Percentiles rank a stretch among this genome's conserved stretches.
Evolutionary conservation across 306 rosid genomes (phyloP).

Genomic region (Prunus salicina): DNA sequence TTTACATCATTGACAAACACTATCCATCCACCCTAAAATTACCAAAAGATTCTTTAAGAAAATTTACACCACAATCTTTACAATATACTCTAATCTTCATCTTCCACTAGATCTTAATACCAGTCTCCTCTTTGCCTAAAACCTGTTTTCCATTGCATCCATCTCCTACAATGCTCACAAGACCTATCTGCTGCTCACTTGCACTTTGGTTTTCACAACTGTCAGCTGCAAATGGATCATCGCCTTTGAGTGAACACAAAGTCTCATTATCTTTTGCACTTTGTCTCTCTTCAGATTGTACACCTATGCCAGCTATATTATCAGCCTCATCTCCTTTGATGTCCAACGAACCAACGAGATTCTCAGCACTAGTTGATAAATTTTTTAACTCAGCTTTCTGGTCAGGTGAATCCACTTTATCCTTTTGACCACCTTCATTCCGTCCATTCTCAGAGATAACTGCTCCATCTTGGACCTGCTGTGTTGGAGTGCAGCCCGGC

Average conservation of each 20-base stretch:
- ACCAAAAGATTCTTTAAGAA: background rate
- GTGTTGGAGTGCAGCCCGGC: constrained; percentile 17
- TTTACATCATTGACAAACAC: background rate
- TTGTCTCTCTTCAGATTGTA: constrained; percentile 20
- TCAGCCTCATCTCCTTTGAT: constrained; percentile 9
- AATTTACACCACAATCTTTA: constrained; percentile 19
- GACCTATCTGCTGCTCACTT: constrained; percentile 27
- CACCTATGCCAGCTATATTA: constrained; percentile 9
- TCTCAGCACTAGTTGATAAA: constrained; percentile 13
- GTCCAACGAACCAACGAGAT: constrained; percentile 16
- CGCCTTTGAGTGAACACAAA: constrained; percentile 5
- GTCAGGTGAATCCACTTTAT: constrained; percentile 26
- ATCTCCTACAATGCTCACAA: constrained; percentile 14
- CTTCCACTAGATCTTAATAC: background rate
- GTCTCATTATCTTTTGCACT: constrained; percentile 15
- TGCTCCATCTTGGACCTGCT: constrained; percentile 20
- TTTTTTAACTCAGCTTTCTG: constrained; percentile 16
- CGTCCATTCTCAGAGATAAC: background rate
- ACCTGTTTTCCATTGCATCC: constrained; percentile 19
- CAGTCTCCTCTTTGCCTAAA: constrained; percentile 8
- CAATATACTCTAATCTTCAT: background rate
- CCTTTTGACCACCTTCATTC: constrained; percentile 17
- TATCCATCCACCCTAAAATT: background rate
- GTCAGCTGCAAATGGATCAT: constrained; percentile 5
- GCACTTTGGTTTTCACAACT: constrained; percentile 29